Base-by-base conservation (phyloP, 495 filamentous ascomycete genomes). In the Podospora conica region DNA sequence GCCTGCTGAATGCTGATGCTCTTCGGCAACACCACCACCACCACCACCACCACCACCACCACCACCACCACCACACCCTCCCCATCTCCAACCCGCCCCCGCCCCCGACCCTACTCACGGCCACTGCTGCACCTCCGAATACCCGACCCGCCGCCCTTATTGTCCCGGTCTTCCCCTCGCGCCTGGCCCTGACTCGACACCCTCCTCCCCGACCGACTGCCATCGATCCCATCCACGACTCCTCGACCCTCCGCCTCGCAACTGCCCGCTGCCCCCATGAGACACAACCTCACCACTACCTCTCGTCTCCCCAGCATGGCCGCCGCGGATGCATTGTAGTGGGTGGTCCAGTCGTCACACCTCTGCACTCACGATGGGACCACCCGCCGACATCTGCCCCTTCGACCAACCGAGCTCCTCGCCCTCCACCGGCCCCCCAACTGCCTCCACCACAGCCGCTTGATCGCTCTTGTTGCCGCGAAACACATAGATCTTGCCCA, bases 291-390 rank as follows among this genome's bases (percentile, higher is more conserved):
- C 56, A 57, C 56, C 68, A 64, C 29, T 68, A 28, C 55, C 53
- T 60, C 33, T 68, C 65, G 31, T 66, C 65, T 61, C 53, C 70
- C 66, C 70, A 72, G 64, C 40, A 83, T 83, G 81, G 77, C 76
- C 66, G 66, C 73, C 66, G 75, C 75, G 76, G 74, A 75, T 81
- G 79, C 77, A 69, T 80, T 78, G 61, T 83, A 82, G 77, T 80
- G 81, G 81, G 81, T 83, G 80, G 80, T 72, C 76, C 74, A 73
- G 55, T 79, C 71, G 74, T 72, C 65, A 69, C 71, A 70, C 66
- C 40, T 69, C 64, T 67, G 61, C 69, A 70, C 78, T 79, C 76
- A 74, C 75, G 72, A 83, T 83, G 81, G 80, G 76, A 79, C 80
- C 81, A 80, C 81, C 80, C 81, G 81, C 79, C 27, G 73, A 71